Evolutionary conservation across 225 moss, liverwort and hornwort species (phyloP), one percentile per base, ranked within the genome.

Genomic region (Rhytidiadelphus loreus): DNA sequence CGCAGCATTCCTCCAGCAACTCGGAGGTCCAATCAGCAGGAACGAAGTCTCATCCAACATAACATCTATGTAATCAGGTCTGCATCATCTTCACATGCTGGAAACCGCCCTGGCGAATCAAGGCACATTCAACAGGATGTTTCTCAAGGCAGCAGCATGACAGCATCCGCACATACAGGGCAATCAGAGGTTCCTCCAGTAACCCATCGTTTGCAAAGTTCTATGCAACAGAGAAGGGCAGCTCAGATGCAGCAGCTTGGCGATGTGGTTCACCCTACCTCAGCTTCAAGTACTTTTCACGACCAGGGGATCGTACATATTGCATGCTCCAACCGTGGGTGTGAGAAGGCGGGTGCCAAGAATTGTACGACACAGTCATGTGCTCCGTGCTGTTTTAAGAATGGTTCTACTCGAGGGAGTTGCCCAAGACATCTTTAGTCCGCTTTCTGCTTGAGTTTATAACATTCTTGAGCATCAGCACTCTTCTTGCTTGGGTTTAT

Each of bases 291-390:
- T 29, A 24, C 13, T 81, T 25, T 86, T 35, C 78, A 70, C 32
- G 69, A 24, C 15, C 80, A 58, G 69, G 44, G 87, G 21, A 80
- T 60, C 29, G 8, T 23, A 6, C 76, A 62, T 29, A 71, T 73
- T 52, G 53, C 72, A n/a, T 92, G 91, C 56, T 92, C 91, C 68
- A 89, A 59, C 22, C 37, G 7, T 23, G 87, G 83, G 66, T 92
- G 91, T 74, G 55, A 73, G 32, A 91, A 35, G 21, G 78, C 62
- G 6, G 88, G 89, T 65, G 91, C 91, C 32, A 88, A 86, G 44
- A 5, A 52, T 37, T 92, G 92, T 66, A 35, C 62, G 3, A 53
- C 65, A 46, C 83, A n/a, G 72, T 89, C 88, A 6, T 92, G 91
- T 83, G 83, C 75, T 48, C 13, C 43, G 14, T 92, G 92, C 66